Percentiles rank a stretch among this genome's conserved stretches.
phyloP scores from a whole-genome alignment of 495 filamentous ascomycete genomes.

The Entonaema liquescens region DNA sequence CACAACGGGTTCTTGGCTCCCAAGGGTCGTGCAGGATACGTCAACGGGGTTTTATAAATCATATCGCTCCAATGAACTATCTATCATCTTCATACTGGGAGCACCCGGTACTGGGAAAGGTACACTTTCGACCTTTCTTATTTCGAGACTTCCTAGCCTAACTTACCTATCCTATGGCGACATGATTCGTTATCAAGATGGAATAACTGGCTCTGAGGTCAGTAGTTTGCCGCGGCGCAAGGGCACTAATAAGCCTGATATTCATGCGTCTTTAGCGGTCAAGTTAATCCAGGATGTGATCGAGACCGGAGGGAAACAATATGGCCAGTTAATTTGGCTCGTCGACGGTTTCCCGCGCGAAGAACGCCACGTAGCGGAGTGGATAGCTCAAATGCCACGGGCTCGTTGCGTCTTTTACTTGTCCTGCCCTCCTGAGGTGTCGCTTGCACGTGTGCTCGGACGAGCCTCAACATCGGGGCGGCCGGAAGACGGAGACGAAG shows the following conservation, averaged over 20 bases:
- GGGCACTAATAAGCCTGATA: constrained; percentile 8
- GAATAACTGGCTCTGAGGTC: constrained; percentile 35
- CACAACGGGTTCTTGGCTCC: not conserved
- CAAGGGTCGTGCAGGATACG: not conserved
- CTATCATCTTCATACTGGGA: constrained; percentile 59
- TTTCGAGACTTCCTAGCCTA: constrained; percentile 2
- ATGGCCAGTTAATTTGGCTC: constrained; percentile 25
- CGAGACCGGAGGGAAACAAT: constrained; percentile 1
- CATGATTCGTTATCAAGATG: constrained; percentile 30
- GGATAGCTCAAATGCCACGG: constrained; percentile 16
- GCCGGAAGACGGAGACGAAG: constrained; percentile 18
- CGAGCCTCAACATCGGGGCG: constrained; percentile 25
- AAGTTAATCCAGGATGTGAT: constrained; percentile 21
- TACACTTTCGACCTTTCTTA: constrained; percentile 44
- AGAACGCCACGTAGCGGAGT: constrained; percentile 19
- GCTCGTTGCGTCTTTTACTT: constrained; percentile 17
- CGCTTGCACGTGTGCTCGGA: constrained; percentile 7
- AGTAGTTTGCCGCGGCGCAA: constrained; percentile 27
- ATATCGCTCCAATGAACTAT: not conserved
- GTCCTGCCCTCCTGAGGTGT: constrained; percentile 15
- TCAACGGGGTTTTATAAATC: not conserved
- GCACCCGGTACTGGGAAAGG: constrained; percentile 66
- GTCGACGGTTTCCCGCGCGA: constrained; percentile 31
- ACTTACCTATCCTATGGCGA: constrained; percentile 38
- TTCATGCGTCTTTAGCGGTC: constrained; percentile 15